phyloP scores from a whole-genome alignment of 805 yeast species.

The Spathaspora girioi region DNA sequence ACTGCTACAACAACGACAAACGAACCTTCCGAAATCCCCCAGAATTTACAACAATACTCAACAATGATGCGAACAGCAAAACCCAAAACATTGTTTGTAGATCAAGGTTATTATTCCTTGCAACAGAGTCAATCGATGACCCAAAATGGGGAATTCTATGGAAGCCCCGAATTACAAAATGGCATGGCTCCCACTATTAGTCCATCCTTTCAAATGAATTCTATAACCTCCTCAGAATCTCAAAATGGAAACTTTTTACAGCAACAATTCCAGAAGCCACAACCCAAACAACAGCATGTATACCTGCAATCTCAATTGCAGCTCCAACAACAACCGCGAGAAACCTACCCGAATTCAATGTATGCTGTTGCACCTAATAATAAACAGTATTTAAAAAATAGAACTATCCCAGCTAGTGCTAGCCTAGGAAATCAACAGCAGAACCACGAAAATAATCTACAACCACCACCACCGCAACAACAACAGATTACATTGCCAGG shows the following conservation, averaged over 20 bases:
- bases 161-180: neutral
- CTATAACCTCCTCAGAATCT: neutral
- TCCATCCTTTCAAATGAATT: slow-evolving; percentile 2
- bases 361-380: neutral
- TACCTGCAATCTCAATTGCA: neutral
- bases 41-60: neutral
- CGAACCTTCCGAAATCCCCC: neutral
- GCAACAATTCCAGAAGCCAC: slow-evolving; percentile 2
- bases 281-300: slow-evolving; percentile 2
- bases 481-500: neutral
- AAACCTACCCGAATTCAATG: neutral
- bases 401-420: neutral
- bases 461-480: neutral
- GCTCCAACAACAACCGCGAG: neutral
- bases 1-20: neutral
- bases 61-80: neutral
- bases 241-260: neutral
- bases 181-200: neutral
- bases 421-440: neutral
- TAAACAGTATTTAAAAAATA: neutral
- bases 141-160: neutral
- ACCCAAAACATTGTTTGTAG: slow-evolving; percentile 6
- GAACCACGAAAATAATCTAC: neutral
- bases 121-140: slow-evolving; percentile 6
- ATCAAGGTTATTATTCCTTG: slow-evolving; percentile 4